Percentiles rank a stretch among this genome's conserved stretches.
phyloP scores from a whole-genome alignment of 495 filamentous ascomycete species.

The Amniculicola lignicola region DNA sequence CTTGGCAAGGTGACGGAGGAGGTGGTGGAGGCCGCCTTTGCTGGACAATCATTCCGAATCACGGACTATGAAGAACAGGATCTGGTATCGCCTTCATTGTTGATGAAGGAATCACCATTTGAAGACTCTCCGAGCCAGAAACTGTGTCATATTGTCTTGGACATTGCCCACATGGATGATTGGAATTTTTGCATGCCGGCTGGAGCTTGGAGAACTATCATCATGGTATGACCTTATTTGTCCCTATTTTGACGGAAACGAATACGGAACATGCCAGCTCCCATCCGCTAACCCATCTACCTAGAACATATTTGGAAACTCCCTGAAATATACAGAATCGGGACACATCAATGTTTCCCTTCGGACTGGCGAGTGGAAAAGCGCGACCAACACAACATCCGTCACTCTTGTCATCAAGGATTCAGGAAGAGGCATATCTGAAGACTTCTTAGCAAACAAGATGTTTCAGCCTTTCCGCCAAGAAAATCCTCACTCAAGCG shows the following conservation, averaged over 20 bases:
- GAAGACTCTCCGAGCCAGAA: neutral
- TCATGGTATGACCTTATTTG: too few relatives aligned
- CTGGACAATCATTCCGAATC: conserved; percentile 22
- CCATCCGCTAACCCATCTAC: neutral
- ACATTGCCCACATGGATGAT: conserved; percentile 16
- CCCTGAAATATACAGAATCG: conserved; percentile 39
- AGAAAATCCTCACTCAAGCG: conserved; percentile 35
- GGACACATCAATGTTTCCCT: conserved; percentile 36
- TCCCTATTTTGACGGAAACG: too few relatives aligned
- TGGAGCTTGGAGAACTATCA: conserved; percentile 30
- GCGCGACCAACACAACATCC: neutral
- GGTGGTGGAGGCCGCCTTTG: conserved; percentile 36
- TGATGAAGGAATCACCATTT: neutral
- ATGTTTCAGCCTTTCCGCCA: conserved; percentile 39
- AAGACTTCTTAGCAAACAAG: conserved; percentile 30
- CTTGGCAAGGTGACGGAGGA: conserved; percentile 34
- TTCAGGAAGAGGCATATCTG: conserved; percentile 37
- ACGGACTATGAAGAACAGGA: neutral
- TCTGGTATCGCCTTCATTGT: neutral
- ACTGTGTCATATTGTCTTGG: conserved; percentile 27
- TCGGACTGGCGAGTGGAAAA: neutral
- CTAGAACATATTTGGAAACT: conserved; percentile 40
- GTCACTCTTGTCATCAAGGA: conserved; percentile 33
- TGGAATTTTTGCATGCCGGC: conserved; percentile 24
- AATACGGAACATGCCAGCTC: neutral